These are phyloP conservation scores for Trematosphaeria pertusa DNA, from an alignment of 2,329 filamentous ascomycete genomes.

Conservation along the genomic window DNA sequence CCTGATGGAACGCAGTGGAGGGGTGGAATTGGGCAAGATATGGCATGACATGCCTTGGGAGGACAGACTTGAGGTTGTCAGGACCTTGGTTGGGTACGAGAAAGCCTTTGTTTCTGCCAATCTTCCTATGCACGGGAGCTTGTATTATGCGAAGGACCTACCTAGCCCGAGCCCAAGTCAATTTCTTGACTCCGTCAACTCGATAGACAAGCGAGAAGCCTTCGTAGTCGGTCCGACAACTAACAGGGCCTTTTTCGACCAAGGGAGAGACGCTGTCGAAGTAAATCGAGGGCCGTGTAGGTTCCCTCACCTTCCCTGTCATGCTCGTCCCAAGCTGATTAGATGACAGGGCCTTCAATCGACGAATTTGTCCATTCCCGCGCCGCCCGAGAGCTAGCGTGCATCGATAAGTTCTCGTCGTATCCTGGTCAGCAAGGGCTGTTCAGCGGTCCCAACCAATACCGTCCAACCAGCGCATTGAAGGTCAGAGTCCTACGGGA, in stretches of 20 bases:
- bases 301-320: constrained; percentile 12
- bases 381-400: constrained; percentile 23
- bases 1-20: constrained; percentile 21
- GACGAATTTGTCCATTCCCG: constrained; percentile 21
- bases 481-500: constrained; percentile 32
- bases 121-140: constrained; percentile 23
- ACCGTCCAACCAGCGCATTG: constrained; percentile 29
- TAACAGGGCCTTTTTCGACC: constrained; percentile 22
- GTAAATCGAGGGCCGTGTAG: constrained; percentile 25
- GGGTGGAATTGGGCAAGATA: constrained; percentile 21
- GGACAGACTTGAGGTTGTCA: constrained; percentile 20
- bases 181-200: constrained; percentile 14
- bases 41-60: constrained; percentile 19
- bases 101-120: constrained; percentile 19
- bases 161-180: constrained; percentile 17
- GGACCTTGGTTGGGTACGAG: constrained; percentile 19
- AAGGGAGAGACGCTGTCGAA: constrained; percentile 23
- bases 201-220: constrained; percentile 12
- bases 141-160: constrained; percentile 28
- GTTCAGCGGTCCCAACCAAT: constrained; percentile 32
- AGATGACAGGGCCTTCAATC: constrained; percentile 21
- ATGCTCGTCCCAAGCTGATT: constrained; percentile 20
- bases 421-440: constrained; percentile 23
- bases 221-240: constrained; percentile 25
- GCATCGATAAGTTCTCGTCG: constrained; percentile 22